phyloP scores from a whole-genome alignment of 225 moss, liverwort and hornwort genomes.

The Sphagnum contortum region DNA sequence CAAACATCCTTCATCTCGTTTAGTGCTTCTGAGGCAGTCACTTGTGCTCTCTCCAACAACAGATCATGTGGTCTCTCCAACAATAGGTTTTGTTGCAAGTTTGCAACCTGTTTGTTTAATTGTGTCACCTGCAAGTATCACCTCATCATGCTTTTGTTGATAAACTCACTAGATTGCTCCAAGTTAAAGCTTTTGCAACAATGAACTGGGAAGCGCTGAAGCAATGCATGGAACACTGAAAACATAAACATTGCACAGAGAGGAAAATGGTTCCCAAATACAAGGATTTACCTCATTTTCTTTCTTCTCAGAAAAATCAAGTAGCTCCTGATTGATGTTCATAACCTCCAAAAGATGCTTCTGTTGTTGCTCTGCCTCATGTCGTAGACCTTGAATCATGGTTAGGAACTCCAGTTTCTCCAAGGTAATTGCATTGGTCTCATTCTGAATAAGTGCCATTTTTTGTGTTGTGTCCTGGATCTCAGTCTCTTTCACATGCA shows the following conservation, averaged over 20 bases:
- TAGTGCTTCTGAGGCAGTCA: neutral
- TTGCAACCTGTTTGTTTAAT: conserved; percentile 3
- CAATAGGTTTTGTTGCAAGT: conserved; percentile 10
- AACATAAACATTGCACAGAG: no score
- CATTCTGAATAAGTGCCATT: conserved; percentile 11
- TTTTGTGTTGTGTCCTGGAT: conserved; percentile 10
- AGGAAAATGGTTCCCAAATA: no score
- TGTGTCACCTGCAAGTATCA: conserved; percentile 3
- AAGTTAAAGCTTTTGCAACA: no score
- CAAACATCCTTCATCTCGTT: conserved; percentile 24
- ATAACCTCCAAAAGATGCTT: conserved; percentile 25
- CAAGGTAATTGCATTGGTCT: conserved; percentile 4
- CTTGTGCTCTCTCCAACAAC: no score
- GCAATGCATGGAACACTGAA: no score
- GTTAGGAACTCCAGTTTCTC: conserved; percentile 25
- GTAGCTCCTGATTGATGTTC: conserved; percentile 35
- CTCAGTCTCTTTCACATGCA: conserved; percentile 19
- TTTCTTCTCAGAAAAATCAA: conserved; percentile 25
- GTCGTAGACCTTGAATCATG: conserved; percentile 13
- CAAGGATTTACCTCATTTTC: conserved; percentile 33
- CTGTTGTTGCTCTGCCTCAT: conserved; percentile 20
- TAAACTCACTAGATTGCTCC: conserved; percentile 2
- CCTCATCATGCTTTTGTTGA: conserved; percentile 37
- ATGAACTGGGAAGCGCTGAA: no score
- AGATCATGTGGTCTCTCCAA: no score